These are phyloP conservation scores for Microascus cirrosus DNA, from an alignment of 2,329 filamentous ascomycete genomes.

Conservation along the genomic window DNA sequence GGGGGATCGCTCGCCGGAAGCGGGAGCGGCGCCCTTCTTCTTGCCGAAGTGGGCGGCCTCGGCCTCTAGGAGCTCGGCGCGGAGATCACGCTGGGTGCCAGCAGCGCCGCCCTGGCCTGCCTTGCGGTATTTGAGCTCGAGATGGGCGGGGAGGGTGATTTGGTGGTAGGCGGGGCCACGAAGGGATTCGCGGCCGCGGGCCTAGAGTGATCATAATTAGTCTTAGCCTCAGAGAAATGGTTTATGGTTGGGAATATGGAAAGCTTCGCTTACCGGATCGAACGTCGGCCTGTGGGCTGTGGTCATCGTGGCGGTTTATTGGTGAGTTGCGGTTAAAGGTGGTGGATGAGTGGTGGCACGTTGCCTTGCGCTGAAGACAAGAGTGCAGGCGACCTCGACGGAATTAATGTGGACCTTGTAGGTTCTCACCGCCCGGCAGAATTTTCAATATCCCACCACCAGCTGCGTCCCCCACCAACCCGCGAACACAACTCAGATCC, in stretches of 20 bases:
- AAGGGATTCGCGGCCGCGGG: constrained; percentile 87
- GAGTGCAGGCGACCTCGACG: background rate
- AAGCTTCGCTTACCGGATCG: constrained; percentile 57
- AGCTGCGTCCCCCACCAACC: background rate
- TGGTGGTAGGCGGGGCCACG: constrained; percentile 93
- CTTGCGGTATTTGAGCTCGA: constrained; percentile 76
- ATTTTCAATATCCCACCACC: constrained; percentile 16
- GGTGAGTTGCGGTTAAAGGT: background rate
- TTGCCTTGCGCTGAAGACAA: background rate
- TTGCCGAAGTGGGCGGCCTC: constrained; percentile 84
- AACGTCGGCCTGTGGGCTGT: constrained; percentile 81
- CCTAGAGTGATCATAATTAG: constrained; percentile 36
- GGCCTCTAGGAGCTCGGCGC: constrained; percentile 78
- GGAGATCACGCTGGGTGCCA: constrained; percentile 65
- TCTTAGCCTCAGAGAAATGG: constrained; percentile 6
- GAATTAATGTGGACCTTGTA: background rate
- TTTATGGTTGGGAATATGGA: background rate
- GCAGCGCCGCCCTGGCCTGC: constrained; percentile 81
- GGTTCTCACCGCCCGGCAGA: constrained; percentile 37
- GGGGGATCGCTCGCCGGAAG: background rate
- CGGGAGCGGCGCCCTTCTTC: constrained; percentile 48
- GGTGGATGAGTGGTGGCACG: background rate
- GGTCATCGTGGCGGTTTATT: constrained; percentile 35
- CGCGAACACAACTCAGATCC: constrained; percentile 11
- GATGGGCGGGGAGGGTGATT: constrained; percentile 87